These are phyloP conservation scores for Scutellaria minor DNA, from an alignment of 257 asterid genomes.

Conservation along the genomic window DNA sequence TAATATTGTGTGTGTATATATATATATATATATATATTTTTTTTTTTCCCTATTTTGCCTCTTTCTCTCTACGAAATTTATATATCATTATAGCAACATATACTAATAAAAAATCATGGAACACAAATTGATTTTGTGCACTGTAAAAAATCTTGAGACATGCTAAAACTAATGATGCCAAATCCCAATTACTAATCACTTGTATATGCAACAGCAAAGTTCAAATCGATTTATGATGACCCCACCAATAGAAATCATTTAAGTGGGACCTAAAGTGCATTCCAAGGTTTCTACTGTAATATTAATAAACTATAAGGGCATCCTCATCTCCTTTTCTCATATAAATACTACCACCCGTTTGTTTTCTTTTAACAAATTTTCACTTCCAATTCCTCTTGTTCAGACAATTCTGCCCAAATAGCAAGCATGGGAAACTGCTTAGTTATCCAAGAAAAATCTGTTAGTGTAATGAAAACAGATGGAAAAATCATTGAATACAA, in stretches of 20 bases:
- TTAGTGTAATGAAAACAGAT: conserved; percentile 65
- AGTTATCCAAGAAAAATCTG: conserved; percentile 48
- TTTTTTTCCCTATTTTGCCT: too few relatives aligned
- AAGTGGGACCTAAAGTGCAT: conserved; percentile 54
- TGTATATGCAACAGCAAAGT: conserved; percentile 8
- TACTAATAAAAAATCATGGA: background rate
- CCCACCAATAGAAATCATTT: conserved; percentile 32
- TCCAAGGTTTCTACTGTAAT: conserved; percentile 38
- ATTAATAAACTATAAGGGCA: conserved; percentile 43
- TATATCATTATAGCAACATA: too few relatives aligned
- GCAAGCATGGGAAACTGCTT: conserved; percentile 76
- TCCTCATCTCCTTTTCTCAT: conserved; percentile 31
- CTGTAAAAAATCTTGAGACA: background rate
- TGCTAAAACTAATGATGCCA: conserved; percentile 15
- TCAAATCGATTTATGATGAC: conserved; percentile 22
- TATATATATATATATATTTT: too few relatives aligned
- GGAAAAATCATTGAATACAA: conserved; percentile 72
- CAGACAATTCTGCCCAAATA: conserved; percentile 14
- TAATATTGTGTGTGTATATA: too few relatives aligned
- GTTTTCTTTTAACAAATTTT: conserved; percentile 2
- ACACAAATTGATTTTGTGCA: background rate
- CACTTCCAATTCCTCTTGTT: conserved; percentile 3
- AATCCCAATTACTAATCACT: conserved; percentile 7
- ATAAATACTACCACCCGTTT: conserved; percentile 43
- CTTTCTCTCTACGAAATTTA: too few relatives aligned